Evolutionary conservation across 2,329 filamentous ascomycete genomes (phyloP).

Genomic region (Colletotrichum sp.): DNA sequence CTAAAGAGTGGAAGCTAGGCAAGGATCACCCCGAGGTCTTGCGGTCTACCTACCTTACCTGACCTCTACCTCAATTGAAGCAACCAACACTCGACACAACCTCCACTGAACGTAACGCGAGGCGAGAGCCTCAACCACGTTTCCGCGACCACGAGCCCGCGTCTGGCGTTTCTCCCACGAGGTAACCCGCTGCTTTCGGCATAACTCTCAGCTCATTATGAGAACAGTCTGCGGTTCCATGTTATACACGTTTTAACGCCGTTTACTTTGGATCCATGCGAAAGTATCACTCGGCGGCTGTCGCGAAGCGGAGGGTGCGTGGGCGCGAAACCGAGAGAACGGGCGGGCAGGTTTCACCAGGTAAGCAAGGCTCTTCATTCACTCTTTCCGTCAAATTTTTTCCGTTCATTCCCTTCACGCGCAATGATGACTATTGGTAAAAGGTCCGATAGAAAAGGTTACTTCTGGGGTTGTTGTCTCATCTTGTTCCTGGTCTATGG

Average conservation of each 20-base stretch:
- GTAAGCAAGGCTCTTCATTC: background rate
- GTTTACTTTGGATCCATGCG: background rate
- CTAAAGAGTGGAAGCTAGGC: constrained; percentile 2
- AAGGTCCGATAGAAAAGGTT: constrained; percentile 64
- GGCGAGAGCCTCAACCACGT: constrained; percentile 13
- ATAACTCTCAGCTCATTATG: background rate
- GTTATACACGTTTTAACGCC: background rate
- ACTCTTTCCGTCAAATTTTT: background rate
- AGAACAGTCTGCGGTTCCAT: background rate
- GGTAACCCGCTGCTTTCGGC: background rate
- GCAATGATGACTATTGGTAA: constrained; percentile 67
- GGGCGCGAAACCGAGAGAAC: constrained; percentile 3
- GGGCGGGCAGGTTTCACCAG: background rate
- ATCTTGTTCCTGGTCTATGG: constrained; percentile 19
- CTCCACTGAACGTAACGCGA: constrained; percentile 13
- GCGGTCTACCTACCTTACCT: background rate
- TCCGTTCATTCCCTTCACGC: background rate
- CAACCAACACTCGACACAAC: constrained; percentile 2
- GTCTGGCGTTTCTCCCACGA: background rate
- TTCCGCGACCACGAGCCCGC: background rate
- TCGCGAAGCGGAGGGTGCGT: constrained; percentile 7
- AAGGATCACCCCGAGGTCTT: constrained; percentile 17
- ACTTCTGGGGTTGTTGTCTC: constrained; percentile 49
- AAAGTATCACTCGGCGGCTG: background rate
- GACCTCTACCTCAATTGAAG: background rate